These are phyloP conservation scores for Hypoxylon intermedium DNA, from an alignment of 495 filamentous ascomycete species.

Conservation along the genomic window DNA sequence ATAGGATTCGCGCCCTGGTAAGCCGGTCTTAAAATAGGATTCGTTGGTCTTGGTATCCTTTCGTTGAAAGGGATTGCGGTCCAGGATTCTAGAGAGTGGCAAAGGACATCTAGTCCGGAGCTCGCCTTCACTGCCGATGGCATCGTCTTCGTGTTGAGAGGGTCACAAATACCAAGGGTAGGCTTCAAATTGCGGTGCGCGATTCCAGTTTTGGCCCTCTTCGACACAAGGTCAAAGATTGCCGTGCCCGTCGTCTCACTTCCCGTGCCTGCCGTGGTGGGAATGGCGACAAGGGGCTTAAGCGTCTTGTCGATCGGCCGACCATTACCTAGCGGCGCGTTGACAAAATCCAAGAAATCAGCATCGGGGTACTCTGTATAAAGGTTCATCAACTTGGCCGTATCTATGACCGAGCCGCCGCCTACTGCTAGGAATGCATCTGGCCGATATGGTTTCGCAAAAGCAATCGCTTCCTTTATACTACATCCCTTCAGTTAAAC, in stretches of 20 bases:
- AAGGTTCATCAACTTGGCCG: conserved; percentile 97
- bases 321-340: conserved; percentile 90
- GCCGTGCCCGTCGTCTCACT: conserved; percentile 96
- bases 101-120: conserved; percentile 92
- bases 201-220: conserved; percentile 91
- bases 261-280: conserved; percentile 94
- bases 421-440: conserved; percentile 95
- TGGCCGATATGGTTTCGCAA: conserved; percentile 75
- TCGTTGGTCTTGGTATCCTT: conserved; percentile 80
- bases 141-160: conserved; percentile 94
- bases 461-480: conserved; percentile 85
- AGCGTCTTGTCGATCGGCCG: conserved; percentile 80
- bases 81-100: conserved; percentile 92
- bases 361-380: conserved; percentile 87
- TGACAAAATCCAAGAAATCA: conserved; percentile 96
- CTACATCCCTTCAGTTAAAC: conserved; percentile 48
- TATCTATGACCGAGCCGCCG: conserved; percentile 90
- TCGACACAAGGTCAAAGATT: conserved; percentile 92
- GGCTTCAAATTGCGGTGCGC: conserved; percentile 95
- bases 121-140: conserved; percentile 86
- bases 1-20: conserved; percentile 99
- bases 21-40: conserved; percentile 88
- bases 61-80: conserved; percentile 94
- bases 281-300: conserved; percentile 85
- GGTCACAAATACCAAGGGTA: conserved; percentile 94